Evolutionary conservation across 805 yeast species (phyloP).

Genomic region (Cyberlindnera euphorbiae): DNA sequence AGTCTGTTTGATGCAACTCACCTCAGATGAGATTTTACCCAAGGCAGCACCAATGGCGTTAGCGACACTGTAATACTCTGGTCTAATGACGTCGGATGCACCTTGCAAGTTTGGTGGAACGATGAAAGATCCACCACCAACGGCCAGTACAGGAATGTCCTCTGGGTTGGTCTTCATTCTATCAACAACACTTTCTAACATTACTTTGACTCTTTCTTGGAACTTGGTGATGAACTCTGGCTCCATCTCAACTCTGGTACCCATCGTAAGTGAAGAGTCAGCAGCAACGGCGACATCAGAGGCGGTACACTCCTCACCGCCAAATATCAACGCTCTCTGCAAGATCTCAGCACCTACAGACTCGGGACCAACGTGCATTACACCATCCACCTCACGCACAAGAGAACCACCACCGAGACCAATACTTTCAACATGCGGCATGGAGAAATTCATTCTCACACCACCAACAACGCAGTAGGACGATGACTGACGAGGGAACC

Average conservation of each 20-base stretch:
- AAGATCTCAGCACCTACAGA: slow-evolving; percentile 37
- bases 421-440: slow-evolving; percentile 46
- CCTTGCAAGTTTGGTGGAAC: slow-evolving; percentile 35
- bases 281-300: slow-evolving; percentile 32
- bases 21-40: slow-evolving; percentile 35
- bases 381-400: slow-evolving; percentile 28
- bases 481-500: slow-evolving; percentile 32
- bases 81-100: slow-evolving; percentile 37
- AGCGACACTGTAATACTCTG: slow-evolving; percentile 39
- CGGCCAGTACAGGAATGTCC: slow-evolving; percentile 38
- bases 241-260: no score
- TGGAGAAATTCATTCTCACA: slow-evolving; percentile 44
- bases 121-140: slow-evolving; percentile 48
- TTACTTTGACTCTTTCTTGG: slow-evolving; percentile 15
- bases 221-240: slow-evolving; percentile 7
- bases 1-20: slow-evolving; percentile 9
- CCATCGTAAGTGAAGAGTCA: slow-evolving; percentile 6
- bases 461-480: slow-evolving; percentile 41
- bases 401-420: slow-evolving; percentile 50
- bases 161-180: slow-evolving; percentile 41
- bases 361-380: slow-evolving; percentile 41
- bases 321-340: slow-evolving; percentile 34
- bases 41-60: slow-evolving; percentile 49
- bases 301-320: slow-evolving; percentile 38
- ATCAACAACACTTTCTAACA: slow-evolving; percentile 38